phyloP scores from a whole-genome alignment of 345 rosid genomes.

The Rhodamnia argentea region DNA sequence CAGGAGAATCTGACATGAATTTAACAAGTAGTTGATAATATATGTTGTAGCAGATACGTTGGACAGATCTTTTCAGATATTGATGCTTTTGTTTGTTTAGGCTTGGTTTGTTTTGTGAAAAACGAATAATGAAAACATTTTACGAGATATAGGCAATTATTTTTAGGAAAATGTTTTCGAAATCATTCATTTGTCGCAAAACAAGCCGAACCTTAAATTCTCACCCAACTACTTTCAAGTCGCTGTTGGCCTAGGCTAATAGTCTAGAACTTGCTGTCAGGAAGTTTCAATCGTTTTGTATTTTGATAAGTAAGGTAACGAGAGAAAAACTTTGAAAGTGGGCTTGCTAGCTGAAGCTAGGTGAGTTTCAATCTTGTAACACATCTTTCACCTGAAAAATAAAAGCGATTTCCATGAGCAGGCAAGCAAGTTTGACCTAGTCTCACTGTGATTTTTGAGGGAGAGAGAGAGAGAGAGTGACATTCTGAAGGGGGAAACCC shows the following conservation, averaged over 20 bases:
- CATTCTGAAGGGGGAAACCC: background rate
- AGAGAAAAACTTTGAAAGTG: background rate
- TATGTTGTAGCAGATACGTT: background rate
- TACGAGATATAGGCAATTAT: too few species aligned
- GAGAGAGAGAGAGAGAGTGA: background rate
- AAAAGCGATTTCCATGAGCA: rapidly evolving
- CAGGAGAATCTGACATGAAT: background rate
- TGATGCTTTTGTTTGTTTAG: background rate
- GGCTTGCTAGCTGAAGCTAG: background rate
- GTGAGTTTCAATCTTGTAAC: background rate
- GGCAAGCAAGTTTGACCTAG: background rate
- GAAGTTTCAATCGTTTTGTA: background rate
- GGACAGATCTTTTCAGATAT: background rate
- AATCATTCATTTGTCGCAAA: too few species aligned
- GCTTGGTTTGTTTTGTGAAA: too few species aligned
- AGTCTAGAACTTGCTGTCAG: background rate
- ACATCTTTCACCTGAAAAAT: background rate
- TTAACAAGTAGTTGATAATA: background rate
- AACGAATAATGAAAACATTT: too few species aligned
- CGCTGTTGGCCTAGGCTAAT: background rate
- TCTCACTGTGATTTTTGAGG: background rate
- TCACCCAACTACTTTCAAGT: rapidly evolving
- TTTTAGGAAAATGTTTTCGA: too few species aligned
- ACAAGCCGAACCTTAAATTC: background rate
- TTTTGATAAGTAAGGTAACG: background rate